Evolutionary conservation across 148 eudicot species (phyloP).

Genomic region (Euryodendron excelsum): DNA sequence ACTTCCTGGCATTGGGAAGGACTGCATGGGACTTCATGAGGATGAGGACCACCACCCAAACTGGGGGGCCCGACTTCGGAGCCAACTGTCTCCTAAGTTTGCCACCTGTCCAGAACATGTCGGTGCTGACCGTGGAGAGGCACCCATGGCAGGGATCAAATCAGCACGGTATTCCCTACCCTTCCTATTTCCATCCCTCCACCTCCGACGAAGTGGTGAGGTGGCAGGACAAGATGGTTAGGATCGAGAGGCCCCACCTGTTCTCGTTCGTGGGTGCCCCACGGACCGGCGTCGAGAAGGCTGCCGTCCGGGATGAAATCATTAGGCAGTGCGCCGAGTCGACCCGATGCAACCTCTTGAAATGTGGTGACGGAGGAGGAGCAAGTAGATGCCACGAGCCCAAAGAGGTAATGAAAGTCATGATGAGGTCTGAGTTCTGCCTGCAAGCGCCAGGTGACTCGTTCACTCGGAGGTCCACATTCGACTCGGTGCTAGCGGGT

Average conservation of each 20-base stretch:
- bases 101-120: background rate
- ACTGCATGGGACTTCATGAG: constrained; percentile 22
- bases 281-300: constrained; percentile 1
- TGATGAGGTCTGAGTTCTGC: constrained; percentile 13
- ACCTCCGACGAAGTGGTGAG: no score
- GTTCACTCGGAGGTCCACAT: constrained; percentile 22
- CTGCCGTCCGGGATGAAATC: background rate
- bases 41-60: no score
- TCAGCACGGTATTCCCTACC: constrained; percentile 20
- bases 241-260: no score
- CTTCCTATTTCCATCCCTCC: no score
- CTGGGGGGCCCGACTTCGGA: background rate
- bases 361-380: constrained; percentile 12
- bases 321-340: no score
- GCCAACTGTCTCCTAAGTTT: constrained; percentile 16
- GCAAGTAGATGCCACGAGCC: constrained; percentile 12
- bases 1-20: constrained; percentile 20
- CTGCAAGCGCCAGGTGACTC: constrained; percentile 25
- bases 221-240: no score
- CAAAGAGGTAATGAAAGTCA: background rate
- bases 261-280: constrained; percentile 27
- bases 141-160: constrained; percentile 13
- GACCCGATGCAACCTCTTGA: constrained; percentile 12
- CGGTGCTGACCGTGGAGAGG: constrained; percentile 19
- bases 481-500: constrained; percentile 18